These are phyloP conservation scores for Tetraselmis striata DNA, from an alignment of 139 green algal species.

Conservation along the genomic window DNA sequence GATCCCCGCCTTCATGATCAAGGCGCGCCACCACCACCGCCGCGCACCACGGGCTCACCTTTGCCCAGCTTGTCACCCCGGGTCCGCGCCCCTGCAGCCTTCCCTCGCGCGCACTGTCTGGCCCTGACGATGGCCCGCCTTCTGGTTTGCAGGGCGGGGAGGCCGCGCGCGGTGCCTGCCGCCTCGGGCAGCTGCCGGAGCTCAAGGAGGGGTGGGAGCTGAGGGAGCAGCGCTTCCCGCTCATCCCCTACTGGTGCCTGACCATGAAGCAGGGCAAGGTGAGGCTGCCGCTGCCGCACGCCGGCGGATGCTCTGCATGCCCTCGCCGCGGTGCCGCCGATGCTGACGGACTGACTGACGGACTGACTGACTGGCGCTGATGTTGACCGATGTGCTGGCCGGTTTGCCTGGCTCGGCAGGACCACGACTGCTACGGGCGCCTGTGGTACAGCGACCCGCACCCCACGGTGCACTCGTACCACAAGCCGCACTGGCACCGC, in stretches of 20 bases:
- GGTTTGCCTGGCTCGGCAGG: not conserved
- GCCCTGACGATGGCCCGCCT: too few species aligned
- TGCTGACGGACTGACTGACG: too few species aligned
- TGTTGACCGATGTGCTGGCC: not conserved
- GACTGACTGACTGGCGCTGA: not conserved
- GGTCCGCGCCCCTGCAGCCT: too few species aligned
- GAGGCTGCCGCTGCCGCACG: not conserved
- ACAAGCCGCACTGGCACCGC: conserved; percentile 15
- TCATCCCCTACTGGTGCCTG: conserved; percentile 6
- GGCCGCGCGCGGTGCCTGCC: not conserved
- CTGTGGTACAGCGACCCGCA: not conserved
- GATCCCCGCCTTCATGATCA: conserved; percentile 10
- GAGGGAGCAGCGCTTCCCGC: not conserved
- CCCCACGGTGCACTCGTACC: conserved; percentile 12
- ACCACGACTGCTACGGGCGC: conserved; percentile 8
- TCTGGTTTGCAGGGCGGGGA: not conserved
- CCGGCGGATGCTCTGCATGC: too few species aligned
- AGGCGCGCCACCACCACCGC: not conserved
- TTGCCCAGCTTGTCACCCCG: too few species aligned
- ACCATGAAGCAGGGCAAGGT: conserved; percentile 4
- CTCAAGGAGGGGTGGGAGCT: conserved; percentile 7
- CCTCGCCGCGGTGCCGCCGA: too few species aligned
- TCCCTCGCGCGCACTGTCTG: too few species aligned
- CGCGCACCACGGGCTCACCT: too few species aligned
- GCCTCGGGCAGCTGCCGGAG: not conserved